A percentile compares a stretch with the other conserved stretches of the same genome.
Conservation (phyloP, 306 rosid genomes). For the Dalbergia cochinchinensis region DNA sequence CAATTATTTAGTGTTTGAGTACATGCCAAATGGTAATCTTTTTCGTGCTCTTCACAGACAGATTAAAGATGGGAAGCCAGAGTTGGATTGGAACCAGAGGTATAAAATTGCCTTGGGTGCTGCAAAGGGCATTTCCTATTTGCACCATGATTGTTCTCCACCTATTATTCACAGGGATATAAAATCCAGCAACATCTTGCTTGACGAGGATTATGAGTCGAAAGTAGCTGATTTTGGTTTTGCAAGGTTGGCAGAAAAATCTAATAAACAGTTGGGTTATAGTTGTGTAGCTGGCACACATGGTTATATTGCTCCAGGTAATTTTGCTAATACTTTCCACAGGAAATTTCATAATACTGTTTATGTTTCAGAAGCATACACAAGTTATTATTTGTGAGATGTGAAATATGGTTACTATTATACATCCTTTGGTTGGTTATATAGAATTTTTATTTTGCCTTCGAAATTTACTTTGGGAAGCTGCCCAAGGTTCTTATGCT, state of each 20-base stretch:
- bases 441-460: background rate
- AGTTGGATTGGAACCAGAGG: conserved; percentile 84
- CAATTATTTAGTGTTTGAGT: conserved; percentile 84
- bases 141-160: conserved; percentile 93
- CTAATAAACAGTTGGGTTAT: conserved; percentile 56
- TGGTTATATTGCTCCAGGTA: conserved; percentile 98
- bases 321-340: conserved; percentile 43
- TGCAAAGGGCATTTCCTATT: conserved; percentile 89
- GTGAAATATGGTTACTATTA: background rate
- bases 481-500: no score
- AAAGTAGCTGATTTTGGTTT: conserved; percentile 97
- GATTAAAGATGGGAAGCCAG: conserved; percentile 60
- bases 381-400: background rate
- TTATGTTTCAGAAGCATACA: conserved; percentile 19
- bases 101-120: conserved; percentile 85
- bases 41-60: conserved; percentile 74
- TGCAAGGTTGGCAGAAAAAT: conserved; percentile 77
- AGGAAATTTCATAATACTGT: background rate
- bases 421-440: background rate
- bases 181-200: conserved; percentile 92
- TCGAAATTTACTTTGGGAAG: no score
- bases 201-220: conserved; percentile 75
- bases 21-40: conserved; percentile 91
- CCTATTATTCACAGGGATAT: conserved; percentile 90
- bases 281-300: conserved; percentile 90